Base-by-base conservation (phyloP, 208 protist genomes). In the Leishmania arabica region DNA sequence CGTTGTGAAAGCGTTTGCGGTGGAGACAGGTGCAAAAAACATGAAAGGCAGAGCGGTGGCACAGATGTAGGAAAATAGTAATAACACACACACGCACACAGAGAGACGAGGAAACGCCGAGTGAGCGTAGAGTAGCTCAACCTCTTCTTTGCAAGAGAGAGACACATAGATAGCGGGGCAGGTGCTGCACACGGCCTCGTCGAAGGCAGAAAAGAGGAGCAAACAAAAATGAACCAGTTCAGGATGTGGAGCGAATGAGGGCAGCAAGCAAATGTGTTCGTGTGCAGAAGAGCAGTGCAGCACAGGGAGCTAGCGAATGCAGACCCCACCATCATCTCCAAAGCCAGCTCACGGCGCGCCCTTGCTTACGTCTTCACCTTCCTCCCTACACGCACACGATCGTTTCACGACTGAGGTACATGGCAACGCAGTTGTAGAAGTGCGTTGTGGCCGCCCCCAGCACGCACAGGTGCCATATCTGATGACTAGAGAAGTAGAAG, bases 381-480 rank as follows among this genome's bases (percentile, higher is more conserved):
- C 24, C 37, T 13, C 45, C 24, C 80, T 49, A 85, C 7, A 77
- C 66, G 79, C 84, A 92, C 27, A 84, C 79, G 37, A 93, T 84
- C 8, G 37, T 69, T 24, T 77, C 64, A n/a, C 89, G 82, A 54
- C 93, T 90, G 17, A 82, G 49, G 70, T 94, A 95, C 89, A 97
- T 95, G 65, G 73, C 71, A 5, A 89, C 84, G 72, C 88, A 88
- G 77, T 95, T 97, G 73, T 86, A 90, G 56, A 94, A 96, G 76
- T 96, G 93, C 27, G 90, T 92, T 45, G 93, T 75, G 2, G 93
- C 91, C 1, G 94, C 94, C 24, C 83, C 84, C n/a, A 97, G 79
- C 51, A 97, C 93, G 73, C 93, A 95, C n/a, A 90, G 54, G 77
- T 97, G 94, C 91, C 91, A 97, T 42, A 97, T 91, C 66, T 97